Evolutionary conservation across 2,329 filamentous ascomycete species (phyloP).

Genomic region (Chalaropsis thielavioides): DNA sequence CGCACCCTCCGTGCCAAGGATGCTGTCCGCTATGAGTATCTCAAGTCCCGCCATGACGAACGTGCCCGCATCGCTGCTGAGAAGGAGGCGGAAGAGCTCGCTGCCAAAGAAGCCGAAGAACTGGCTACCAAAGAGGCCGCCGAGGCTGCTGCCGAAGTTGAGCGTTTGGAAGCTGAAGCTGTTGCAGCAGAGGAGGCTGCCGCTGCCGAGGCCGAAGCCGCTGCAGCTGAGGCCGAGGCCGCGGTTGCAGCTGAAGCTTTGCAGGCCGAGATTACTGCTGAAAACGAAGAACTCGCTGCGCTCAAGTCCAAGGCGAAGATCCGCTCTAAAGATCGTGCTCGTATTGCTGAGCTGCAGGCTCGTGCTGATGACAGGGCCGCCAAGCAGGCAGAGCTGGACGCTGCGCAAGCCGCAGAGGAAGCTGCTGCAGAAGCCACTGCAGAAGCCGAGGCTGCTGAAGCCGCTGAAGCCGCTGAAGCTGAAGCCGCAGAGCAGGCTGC

Average conservation of each 20-base stretch:
- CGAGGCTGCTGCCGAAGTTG: slow-evolving; percentile 8
- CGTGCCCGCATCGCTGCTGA: slow-evolving; percentile 10
- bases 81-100: slow-evolving; percentile 22
- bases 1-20: background rate
- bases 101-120: slow-evolving; percentile 25
- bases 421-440: slow-evolving; percentile 19
- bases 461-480: slow-evolving; percentile 19
- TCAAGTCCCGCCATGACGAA: slow-evolving; percentile 15
- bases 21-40: slow-evolving; percentile 4
- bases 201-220: slow-evolving; percentile 5
- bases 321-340: slow-evolving; percentile 1
- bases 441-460: slow-evolving; percentile 13
- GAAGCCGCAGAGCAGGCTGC: slow-evolving; percentile 22
- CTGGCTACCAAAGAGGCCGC: slow-evolving; percentile 19
- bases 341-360: slow-evolving; percentile 11
- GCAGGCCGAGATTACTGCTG: background rate
- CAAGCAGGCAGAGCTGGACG: slow-evolving; percentile 18
- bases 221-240: slow-evolving; percentile 1
- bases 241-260: background rate
- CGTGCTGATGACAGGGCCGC: slow-evolving; percentile 18
- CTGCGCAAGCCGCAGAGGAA: slow-evolving; percentile 18
- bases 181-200: background rate
- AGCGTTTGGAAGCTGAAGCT: slow-evolving; percentile 8
- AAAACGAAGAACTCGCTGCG: slow-evolving; percentile 10
- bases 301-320: slow-evolving; percentile 11